Percentiles rank a stretch among this genome's conserved stretches.
Conservation (phyloP, 1,284 basidiomycete species). For the Meripilus lineatus region DNA sequence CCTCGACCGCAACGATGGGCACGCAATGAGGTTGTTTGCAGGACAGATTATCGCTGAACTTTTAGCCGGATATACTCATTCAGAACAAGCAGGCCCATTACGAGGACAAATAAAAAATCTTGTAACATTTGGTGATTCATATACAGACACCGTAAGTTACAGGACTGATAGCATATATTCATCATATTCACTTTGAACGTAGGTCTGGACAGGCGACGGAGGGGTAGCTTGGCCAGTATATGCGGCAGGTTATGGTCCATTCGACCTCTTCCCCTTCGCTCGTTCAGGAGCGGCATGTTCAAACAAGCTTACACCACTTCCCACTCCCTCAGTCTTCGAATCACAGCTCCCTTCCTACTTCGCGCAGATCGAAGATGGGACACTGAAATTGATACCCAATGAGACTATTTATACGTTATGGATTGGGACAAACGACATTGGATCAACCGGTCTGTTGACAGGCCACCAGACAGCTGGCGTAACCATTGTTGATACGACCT, state of each 20-base stretch:
- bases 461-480: constrained; percentile 31
- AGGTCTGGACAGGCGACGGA: constrained; percentile 27
- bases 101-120: constrained; percentile 37
- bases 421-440: constrained; percentile 48
- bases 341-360: constrained; percentile 34
- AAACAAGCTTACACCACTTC: constrained; percentile 34
- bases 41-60: too few relatives aligned
- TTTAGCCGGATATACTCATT: too few relatives aligned
- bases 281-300: constrained; percentile 41
- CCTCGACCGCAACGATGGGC: too few relatives aligned
- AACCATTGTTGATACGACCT: constrained; percentile 36
- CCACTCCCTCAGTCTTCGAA: constrained; percentile 35
- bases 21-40: too few relatives aligned
- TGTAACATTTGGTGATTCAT: constrained; percentile 45
- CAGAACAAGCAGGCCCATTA: constrained; percentile 14
- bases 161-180: background rate
- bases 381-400: constrained; percentile 22
- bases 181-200: constrained; percentile 8
- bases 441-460: constrained; percentile 33
- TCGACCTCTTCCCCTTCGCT: constrained; percentile 38
- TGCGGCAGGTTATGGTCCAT: constrained; percentile 33
- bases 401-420: constrained; percentile 44
- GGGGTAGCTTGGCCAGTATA: constrained; percentile 39
- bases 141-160: constrained; percentile 32
- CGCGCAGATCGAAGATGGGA: constrained; percentile 23